Percentiles rank a stretch among this genome's conserved stretches.
Evolutionary conservation across 768 basidiomycete genomes (phyloP).

Genomic region (Sutorius australiensis): DNA sequence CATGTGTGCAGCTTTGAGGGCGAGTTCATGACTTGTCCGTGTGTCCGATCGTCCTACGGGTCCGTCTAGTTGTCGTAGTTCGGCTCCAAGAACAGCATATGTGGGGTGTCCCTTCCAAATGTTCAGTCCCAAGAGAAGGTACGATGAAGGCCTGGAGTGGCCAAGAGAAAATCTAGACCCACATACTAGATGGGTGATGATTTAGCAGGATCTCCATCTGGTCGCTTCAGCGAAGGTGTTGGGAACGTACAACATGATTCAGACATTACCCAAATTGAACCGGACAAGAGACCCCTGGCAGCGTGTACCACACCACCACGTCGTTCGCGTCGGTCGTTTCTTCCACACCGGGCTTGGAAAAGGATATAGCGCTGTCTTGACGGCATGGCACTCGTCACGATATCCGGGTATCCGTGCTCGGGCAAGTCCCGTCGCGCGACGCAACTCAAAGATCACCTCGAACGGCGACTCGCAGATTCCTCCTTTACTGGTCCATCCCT

Average conservation of each 20-base stretch:
- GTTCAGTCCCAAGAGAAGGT: not conserved
- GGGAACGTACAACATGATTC: not conserved
- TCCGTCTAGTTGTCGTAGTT: not conserved
- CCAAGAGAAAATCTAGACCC: not conserved
- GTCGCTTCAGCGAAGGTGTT: not conserved
- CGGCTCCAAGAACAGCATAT: not conserved
- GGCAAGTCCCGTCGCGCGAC: slow-evolving; percentile 78
- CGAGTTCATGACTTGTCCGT: too few species aligned
- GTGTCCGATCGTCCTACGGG: not conserved
- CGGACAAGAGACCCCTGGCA: not conserved
- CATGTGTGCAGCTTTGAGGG: too few species aligned
- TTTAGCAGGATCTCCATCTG: not conserved
- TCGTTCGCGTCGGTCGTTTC: not conserved
- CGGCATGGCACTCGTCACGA: slow-evolving; percentile 85
- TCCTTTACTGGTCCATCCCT: slow-evolving; percentile 51
- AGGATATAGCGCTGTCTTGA: not conserved
- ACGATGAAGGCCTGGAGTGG: not conserved
- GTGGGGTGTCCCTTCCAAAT: not conserved
- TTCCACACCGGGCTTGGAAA: not conserved
- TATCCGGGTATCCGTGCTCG: slow-evolving; percentile 83
- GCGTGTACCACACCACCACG: not conserved
- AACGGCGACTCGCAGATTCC: slow-evolving; percentile 45
- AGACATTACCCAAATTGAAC: not conserved
- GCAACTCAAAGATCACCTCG: slow-evolving; percentile 60
- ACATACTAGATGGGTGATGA: not conserved